phyloP scores from a whole-genome alignment of 495 filamentous ascomycete genomes.

The Paragyromitra xinjiangensis region DNA sequence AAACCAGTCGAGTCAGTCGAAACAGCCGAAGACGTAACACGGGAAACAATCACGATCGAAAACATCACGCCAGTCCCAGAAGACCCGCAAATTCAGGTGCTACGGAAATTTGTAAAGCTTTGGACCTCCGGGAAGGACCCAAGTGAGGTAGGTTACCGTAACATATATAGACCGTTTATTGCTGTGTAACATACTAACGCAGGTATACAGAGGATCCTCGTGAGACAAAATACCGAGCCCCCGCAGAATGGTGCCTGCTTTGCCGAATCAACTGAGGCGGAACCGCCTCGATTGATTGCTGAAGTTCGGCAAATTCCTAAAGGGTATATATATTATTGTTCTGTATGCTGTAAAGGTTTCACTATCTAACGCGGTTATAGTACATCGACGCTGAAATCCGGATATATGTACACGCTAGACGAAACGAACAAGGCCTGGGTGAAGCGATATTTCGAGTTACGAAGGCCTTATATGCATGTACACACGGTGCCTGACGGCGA shows the following conservation, averaged over 20 bases:
- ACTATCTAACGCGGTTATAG: constrained; percentile 56
- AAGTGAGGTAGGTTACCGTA: constrained; percentile 60
- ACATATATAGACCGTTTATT: constrained; percentile 24
- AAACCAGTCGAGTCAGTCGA: constrained; percentile 1
- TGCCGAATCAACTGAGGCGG: constrained; percentile 53
- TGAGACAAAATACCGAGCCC: constrained; percentile 77
- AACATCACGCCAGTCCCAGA: constrained; percentile 27
- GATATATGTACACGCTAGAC: constrained; percentile 82
- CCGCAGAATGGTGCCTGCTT: constrained; percentile 71
- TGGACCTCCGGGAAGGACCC: constrained; percentile 83
- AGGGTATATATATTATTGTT: constrained; percentile 56
- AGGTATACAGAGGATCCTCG: constrained; percentile 67
- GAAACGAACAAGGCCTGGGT: constrained; percentile 80
- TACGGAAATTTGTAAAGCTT: constrained; percentile 76
- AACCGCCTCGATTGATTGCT: constrained; percentile 58
- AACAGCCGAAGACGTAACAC: constrained; percentile 37
- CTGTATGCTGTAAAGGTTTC: constrained; percentile 42
- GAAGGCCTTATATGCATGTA: constrained; percentile 90
- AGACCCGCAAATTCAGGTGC: constrained; percentile 50
- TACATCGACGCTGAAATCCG: constrained; percentile 76
- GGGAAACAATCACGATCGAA: constrained; percentile 35
- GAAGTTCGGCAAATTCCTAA: constrained; percentile 59
- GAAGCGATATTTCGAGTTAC: constrained; percentile 90
- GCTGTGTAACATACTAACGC: constrained; percentile 42
- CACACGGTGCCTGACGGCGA: constrained; percentile 84